Evolutionary conservation across 306 rosid genomes (phyloP), one percentile per base, ranked within the genome.

Genomic region (Trifolium pratense): DNA sequence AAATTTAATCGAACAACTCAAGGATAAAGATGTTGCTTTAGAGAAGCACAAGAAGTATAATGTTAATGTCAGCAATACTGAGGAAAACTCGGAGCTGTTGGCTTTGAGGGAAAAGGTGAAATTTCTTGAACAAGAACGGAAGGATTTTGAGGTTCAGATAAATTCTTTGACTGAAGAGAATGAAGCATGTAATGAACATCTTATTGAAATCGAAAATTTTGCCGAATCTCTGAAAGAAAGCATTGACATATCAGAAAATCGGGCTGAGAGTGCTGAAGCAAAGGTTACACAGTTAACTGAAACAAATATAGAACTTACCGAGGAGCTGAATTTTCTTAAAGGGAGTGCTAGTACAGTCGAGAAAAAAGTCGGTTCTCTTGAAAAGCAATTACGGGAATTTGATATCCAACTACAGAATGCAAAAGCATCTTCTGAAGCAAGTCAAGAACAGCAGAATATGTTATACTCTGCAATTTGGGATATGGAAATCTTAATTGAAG

Each of bases 361-460:
- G 52, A 88, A 91, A 80, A 95, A 90, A 84, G 88, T 95, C 18
- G 97, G 97, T 42, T 77, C 76, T 68, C 91, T 95, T 12, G 99
- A 95, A 87, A 91, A 94, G 73, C 95, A 89, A 77, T 62, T 87
- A 59, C 84, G 99, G 85, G 96, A 91, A 64, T 66, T 80, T 25
- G 99, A 91, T 86, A 85, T 88, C 69, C 97, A 85, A 68, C 72
- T 95, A 73, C 92, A 90, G 82, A 84, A 90, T 78, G 97, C 96
- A 0, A 95, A 83, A 85, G 88, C 84, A 12, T 86, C 93, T 17
- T 84, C 93, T 14, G 99, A 95, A 84, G 99, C 93, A 53, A 87
- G 93, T 78, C 99, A 91, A 85, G 99, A 95, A 77, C 99, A 95
- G 80, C 97, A 88, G 81, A 95, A 91, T 82, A 95, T 91, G 99